Evolutionary conservation across 169 alveolate genomes (phyloP).

Genomic region (Cryptosporidium baileyi): DNA sequence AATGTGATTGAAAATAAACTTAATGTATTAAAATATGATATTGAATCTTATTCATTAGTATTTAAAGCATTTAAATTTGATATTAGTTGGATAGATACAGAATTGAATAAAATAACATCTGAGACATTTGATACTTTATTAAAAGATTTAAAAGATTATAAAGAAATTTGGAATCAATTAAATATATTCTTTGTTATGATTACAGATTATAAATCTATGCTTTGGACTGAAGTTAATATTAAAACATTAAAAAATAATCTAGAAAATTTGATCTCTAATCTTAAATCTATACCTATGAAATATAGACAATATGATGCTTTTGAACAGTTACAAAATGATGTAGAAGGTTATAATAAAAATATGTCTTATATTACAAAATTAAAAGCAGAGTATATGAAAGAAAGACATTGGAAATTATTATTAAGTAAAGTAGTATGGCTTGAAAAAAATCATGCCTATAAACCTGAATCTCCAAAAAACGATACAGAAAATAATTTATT

Average conservation of each 20-base stretch:
- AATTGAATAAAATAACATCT: slow-evolving; percentile 52
- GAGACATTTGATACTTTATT: slow-evolving; percentile 84
- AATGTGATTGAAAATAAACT: slow-evolving; percentile 18
- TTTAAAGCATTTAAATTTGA: slow-evolving; percentile 26
- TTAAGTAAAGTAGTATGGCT: slow-evolving; percentile 75
- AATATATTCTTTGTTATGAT: slow-evolving; percentile 74
- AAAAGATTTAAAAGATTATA: slow-evolving; percentile 85
- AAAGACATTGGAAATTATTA: slow-evolving; percentile 94
- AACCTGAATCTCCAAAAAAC: neutral
- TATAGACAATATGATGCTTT: slow-evolving; percentile 91
- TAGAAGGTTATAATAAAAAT: slow-evolving; percentile 74
- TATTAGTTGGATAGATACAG: slow-evolving; percentile 28
- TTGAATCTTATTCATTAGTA: neutral
- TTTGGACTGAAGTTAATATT: slow-evolving; percentile 83
- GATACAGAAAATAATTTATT: neutral
- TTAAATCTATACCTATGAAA: slow-evolving; percentile 85
- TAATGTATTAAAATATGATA: neutral
- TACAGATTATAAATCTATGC: slow-evolving; percentile 75
- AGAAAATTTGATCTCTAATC: slow-evolving; percentile 85
- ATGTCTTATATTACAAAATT: slow-evolving; percentile 79
- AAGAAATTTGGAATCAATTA: slow-evolving; percentile 90
- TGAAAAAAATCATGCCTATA: neutral
- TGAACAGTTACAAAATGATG: slow-evolving; percentile 85
- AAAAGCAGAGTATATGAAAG: slow-evolving; percentile 96
- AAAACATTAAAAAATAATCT: slow-evolving; percentile 84